These are phyloP conservation scores for Sporothrix inflata DNA, from an alignment of 2,329 filamentous ascomycete species.

Conservation along the genomic window DNA sequence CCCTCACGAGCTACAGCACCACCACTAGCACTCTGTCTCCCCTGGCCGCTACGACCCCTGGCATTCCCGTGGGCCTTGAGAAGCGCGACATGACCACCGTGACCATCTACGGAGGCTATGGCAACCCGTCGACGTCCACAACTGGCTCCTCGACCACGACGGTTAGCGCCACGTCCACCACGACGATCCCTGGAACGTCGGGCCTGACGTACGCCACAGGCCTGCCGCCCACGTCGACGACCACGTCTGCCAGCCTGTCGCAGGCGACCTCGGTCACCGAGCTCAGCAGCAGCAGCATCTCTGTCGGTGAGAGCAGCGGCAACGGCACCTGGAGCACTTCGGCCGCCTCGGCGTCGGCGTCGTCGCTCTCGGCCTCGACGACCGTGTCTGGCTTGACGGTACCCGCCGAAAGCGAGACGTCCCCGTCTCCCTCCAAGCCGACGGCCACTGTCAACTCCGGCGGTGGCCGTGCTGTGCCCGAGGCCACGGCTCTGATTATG, in stretches of 20 bases:
- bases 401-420: constrained; percentile 6
- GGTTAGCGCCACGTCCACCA: constrained; percentile 11
- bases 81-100: constrained; percentile 22
- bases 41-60: constrained; percentile 4
- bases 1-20: background rate
- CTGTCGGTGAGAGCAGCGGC: background rate
- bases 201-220: constrained; percentile 1
- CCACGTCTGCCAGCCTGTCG: background rate
- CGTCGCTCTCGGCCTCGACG: background rate
- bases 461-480: background rate
- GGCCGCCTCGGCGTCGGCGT: background rate
- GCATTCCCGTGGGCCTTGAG: background rate
- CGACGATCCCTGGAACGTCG: background rate
- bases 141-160: constrained; percentile 4
- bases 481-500: background rate
- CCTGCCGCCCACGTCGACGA: constrained; percentile 3
- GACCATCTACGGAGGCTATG: constrained; percentile 21
- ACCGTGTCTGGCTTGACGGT: background rate
- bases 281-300: background rate
- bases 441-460: constrained; percentile 1
- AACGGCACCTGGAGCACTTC: background rate
- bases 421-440: background rate
- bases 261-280: background rate
- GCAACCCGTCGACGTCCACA: constrained; percentile 15
- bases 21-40: background rate